Evolutionary conservation across 1,284 basidiomycete species (phyloP).

Genomic region (Anthracocystis panici-leucophaei): DNA sequence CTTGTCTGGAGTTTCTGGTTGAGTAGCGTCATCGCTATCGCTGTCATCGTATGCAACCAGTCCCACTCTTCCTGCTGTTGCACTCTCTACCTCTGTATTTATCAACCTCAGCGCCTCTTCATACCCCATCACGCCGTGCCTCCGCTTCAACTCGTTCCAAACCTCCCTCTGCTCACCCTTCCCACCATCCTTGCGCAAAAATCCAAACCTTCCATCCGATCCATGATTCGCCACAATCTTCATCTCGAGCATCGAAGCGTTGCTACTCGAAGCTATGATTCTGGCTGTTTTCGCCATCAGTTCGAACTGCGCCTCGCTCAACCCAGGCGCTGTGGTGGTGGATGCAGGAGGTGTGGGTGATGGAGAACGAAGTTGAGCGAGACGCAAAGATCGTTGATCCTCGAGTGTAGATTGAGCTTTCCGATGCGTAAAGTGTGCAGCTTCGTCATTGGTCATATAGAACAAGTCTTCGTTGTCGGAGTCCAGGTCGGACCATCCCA

Average conservation of each 20-base stretch:
- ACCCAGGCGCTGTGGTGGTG: no score
- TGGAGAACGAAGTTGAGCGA: neutral
- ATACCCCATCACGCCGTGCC: conserved; percentile 9
- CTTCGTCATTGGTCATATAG: conserved; percentile 30
- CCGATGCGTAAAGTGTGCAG: conserved; percentile 2
- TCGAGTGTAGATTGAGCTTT: conserved; percentile 16
- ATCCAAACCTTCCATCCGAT: conserved; percentile 78
- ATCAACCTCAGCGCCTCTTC: conserved; percentile 1
- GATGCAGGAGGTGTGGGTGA: neutral
- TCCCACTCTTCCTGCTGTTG: neutral
- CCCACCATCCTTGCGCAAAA: conserved; percentile 73
- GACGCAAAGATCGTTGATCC: conserved; percentile 4
- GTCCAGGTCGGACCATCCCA: conserved; percentile 38
- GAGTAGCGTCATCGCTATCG: conserved; percentile 13
- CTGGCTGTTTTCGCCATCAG: conserved; percentile 82
- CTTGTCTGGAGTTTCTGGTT: neutral
- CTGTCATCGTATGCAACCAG: conserved; percentile 32
- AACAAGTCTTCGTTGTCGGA: conserved; percentile 40
- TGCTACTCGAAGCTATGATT: conserved; percentile 78
- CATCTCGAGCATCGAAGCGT: conserved; percentile 82
- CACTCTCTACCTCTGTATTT: neutral
- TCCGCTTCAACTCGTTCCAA: conserved; percentile 12
- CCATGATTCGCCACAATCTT: conserved; percentile 88
- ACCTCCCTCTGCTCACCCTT: neutral
- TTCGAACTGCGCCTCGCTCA: conserved; percentile 72